A percentile compares a stretch with the other conserved stretches of the same genome.
Conservation (phyloP, 768 basidiomycete genomes). For the Rubroboletus satanas region DNA sequence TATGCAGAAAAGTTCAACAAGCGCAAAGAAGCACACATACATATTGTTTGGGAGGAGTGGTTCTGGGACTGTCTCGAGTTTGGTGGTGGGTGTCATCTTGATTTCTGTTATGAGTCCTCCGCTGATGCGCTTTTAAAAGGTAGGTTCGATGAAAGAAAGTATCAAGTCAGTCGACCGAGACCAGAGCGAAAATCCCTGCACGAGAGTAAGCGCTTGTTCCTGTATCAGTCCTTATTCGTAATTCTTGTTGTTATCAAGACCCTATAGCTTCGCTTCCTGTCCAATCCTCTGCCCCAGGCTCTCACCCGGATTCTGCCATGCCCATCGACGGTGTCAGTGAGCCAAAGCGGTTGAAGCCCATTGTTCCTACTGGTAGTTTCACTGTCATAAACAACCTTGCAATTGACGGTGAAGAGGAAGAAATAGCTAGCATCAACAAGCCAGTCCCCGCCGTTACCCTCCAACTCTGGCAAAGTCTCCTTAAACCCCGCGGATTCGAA, state of each 20-base stretch:
- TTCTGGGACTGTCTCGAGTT: conserved; percentile 88
- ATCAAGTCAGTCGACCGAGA: conserved; percentile 56
- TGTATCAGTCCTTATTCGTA: not conserved
- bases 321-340: conserved; percentile 13
- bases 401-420: conserved; percentile 41
- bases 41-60: conserved; percentile 94
- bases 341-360: conserved; percentile 17
- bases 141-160: conserved; percentile 59
- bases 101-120: not conserved
- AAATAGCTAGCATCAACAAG: conserved; percentile 52
- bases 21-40: conserved; percentile 66
- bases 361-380: conserved; percentile 14
- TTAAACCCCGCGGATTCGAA: conserved; percentile 65
- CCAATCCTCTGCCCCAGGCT: conserved; percentile 14
- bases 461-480: conserved; percentile 67
- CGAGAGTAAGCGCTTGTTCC: conserved; percentile 16
- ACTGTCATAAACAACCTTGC: conserved; percentile 19
- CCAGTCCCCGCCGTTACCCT: conserved; percentile 61
- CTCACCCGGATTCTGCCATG: conserved; percentile 12
- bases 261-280: conserved; percentile 7
- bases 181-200: conserved; percentile 47
- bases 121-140: conserved; percentile 34
- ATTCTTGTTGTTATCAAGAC: conserved; percentile 4
- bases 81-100: conserved; percentile 44
- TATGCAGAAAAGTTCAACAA: conserved; percentile 74